Conservation (phyloP, 2,329 filamentous ascomycete species). For the Colletotrichum abscissum region DNA sequence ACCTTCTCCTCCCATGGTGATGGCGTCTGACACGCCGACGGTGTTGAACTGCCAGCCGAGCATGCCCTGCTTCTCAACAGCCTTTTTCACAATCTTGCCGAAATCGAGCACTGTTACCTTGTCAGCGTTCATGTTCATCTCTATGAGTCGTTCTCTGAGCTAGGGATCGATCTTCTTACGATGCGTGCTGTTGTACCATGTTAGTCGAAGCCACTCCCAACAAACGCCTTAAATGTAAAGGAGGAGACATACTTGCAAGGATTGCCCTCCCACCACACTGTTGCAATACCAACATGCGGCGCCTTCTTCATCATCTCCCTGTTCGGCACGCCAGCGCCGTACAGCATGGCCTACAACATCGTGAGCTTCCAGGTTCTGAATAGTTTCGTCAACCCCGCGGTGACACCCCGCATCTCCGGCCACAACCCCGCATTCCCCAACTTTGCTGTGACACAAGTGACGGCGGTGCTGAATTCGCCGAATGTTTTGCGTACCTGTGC, state of each 20-base stretch:
- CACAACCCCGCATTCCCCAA: slow-evolving; percentile 30
- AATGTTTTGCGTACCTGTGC: slow-evolving; percentile 73
- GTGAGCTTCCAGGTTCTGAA: background rate
- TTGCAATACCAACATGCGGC: slow-evolving; percentile 90
- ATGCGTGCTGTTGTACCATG: slow-evolving; percentile 48
- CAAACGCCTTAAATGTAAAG: background rate
- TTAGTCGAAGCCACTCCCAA: slow-evolving; percentile 2
- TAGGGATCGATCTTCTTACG: slow-evolving; percentile 43
- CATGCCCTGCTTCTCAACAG: slow-evolving; percentile 85
- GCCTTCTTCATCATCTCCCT: slow-evolving; percentile 88
- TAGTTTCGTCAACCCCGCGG: slow-evolving; percentile 24
- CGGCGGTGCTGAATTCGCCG: background rate
- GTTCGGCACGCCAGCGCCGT: slow-evolving; percentile 88
- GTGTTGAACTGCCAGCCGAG: slow-evolving; percentile 96
- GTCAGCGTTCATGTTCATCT: slow-evolving; percentile 2
- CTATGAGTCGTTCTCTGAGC: background rate
- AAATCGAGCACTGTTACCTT: slow-evolving; percentile 76
- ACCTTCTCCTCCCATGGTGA: slow-evolving; percentile 96
- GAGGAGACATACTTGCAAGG: slow-evolving; percentile 79
- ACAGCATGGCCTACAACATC: slow-evolving; percentile 83
- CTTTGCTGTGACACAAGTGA: background rate
- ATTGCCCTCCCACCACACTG: slow-evolving; percentile 98
- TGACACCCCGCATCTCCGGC: slow-evolving; percentile 5
- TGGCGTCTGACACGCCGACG: slow-evolving; percentile 87
- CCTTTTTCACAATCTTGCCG: slow-evolving; percentile 86